Evolutionary conservation across 306 rosid species (phyloP).

Genomic region (Spatholobus suberectus): DNA sequence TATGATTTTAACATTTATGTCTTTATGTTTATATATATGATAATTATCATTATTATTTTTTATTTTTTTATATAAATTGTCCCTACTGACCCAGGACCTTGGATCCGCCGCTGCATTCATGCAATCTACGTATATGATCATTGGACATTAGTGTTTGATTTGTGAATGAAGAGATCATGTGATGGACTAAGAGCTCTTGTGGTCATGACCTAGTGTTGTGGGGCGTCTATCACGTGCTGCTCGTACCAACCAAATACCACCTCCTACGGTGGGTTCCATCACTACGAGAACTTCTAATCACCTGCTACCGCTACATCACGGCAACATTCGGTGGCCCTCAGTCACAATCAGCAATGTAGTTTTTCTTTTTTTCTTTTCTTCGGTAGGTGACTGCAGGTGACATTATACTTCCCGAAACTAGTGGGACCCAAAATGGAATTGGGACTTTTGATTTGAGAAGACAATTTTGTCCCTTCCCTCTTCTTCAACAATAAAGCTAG

Average conservation of each 20-base stretch:
- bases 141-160: neutral
- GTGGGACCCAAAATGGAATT: constrained; percentile 11
- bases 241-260: constrained; percentile 23
- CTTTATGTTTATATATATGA: no score
- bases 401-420: neutral
- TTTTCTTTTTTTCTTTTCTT: neutral
- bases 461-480: constrained; percentile 29
- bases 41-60: no score
- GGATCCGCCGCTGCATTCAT: no score
- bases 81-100: no score
- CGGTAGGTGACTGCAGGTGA: neutral
- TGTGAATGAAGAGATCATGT: neutral
- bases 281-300: neutral
- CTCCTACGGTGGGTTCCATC: constrained; percentile 16
- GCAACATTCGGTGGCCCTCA: constrained; percentile 23
- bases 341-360: neutral
- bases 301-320: neutral
- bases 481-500: neutral
- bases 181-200: neutral
- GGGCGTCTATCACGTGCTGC: constrained; percentile 39
- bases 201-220: constrained; percentile 6
- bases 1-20: no score
- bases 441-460: neutral
- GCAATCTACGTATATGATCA: constrained; percentile 16
- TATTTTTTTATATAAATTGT: no score